Evolutionary conservation across 2,329 filamentous ascomycete species (phyloP).

Genomic region (Hysterium pulicare): DNA sequence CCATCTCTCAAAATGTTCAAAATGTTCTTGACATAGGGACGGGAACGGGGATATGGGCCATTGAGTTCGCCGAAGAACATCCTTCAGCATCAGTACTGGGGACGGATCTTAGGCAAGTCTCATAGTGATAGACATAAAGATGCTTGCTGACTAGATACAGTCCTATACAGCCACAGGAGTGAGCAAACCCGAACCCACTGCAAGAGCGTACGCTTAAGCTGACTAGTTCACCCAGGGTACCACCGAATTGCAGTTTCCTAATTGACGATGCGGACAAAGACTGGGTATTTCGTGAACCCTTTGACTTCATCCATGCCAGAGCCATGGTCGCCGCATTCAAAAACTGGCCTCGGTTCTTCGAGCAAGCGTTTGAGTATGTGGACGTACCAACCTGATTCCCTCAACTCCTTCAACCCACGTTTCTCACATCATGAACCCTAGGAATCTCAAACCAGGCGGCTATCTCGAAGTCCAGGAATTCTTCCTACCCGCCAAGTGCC

Average conservation of each 20-base stretch:
- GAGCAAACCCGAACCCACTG: neutral
- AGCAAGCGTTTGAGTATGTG: conserved; percentile 27
- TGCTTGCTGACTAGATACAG: conserved; percentile 13
- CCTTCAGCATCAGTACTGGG: conserved; percentile 31
- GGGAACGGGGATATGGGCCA: conserved; percentile 33
- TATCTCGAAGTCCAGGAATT: conserved; percentile 51
- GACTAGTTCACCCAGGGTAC: conserved; percentile 14
- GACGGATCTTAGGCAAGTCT: conserved; percentile 29
- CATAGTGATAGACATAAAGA: neutral
- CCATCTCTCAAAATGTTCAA: conserved; percentile 23
- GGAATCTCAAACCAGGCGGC: conserved; percentile 47
- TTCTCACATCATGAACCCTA: conserved; percentile 12
- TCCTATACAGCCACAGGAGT: conserved; percentile 27
- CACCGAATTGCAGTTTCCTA: conserved; percentile 32
- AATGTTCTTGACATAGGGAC: conserved; percentile 31
- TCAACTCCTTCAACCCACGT: neutral
- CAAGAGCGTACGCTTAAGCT: neutral
- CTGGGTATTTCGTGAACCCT: conserved; percentile 54
- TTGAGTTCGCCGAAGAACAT: conserved; percentile 28
- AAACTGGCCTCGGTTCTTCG: conserved; percentile 51
- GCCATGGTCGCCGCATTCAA: conserved; percentile 53
- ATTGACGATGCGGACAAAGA: conserved; percentile 42
- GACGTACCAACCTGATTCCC: neutral
- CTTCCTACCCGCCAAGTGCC: conserved; percentile 21
- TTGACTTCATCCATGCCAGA: conserved; percentile 57